Conservation (phyloP, 1,139 yeast genomes). For the Geotrichum carabidarum region DNA sequence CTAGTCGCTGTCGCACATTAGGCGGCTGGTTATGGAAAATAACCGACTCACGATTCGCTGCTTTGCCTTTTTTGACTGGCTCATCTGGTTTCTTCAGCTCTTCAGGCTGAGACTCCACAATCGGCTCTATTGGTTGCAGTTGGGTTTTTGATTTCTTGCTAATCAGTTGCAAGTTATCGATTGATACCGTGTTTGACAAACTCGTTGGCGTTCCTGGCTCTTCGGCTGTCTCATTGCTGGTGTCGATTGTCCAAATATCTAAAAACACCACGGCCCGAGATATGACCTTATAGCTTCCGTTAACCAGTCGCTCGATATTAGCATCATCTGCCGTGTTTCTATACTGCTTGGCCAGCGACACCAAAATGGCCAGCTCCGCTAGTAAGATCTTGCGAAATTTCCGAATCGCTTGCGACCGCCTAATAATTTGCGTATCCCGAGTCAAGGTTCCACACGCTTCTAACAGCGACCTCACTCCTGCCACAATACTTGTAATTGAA, state of each 20-base stretch:
- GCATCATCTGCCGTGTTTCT: slow-evolving; percentile 62
- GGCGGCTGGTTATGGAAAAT: slow-evolving; percentile 49
- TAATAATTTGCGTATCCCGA: slow-evolving; percentile 75
- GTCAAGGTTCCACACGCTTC: slow-evolving; percentile 81
- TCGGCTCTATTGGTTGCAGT: not conserved
- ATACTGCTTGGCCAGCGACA: slow-evolving; percentile 79
- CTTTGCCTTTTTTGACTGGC: not conserved
- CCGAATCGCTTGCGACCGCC: slow-evolving; percentile 61
- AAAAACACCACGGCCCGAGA: slow-evolving; percentile 68
- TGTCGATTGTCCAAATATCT: slow-evolving; percentile 56
- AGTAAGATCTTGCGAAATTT: slow-evolving; percentile 71
- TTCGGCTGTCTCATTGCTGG: slow-evolving; percentile 11
- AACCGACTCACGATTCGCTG: slow-evolving; percentile 29
- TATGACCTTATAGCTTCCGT: slow-evolving; percentile 68
- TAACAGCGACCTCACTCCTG: slow-evolving; percentile 73
- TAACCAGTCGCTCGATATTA: slow-evolving; percentile 65
- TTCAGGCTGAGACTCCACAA: not conserved
- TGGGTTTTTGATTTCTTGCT: not conserved
- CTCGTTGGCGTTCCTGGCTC: not conserved
- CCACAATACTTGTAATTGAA: slow-evolving; percentile 58
- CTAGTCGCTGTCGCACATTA: slow-evolving; percentile 61
- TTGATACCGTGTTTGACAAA: not conserved
- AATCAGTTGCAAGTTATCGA: not conserved
- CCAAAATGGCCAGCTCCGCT: slow-evolving; percentile 86
- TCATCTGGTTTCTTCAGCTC: not conserved